Evolutionary conservation across 495 filamentous ascomycete genomes (phyloP), one percentile per base, ranked within the genome.

Genomic region (Lichenothelia convexa): DNA sequence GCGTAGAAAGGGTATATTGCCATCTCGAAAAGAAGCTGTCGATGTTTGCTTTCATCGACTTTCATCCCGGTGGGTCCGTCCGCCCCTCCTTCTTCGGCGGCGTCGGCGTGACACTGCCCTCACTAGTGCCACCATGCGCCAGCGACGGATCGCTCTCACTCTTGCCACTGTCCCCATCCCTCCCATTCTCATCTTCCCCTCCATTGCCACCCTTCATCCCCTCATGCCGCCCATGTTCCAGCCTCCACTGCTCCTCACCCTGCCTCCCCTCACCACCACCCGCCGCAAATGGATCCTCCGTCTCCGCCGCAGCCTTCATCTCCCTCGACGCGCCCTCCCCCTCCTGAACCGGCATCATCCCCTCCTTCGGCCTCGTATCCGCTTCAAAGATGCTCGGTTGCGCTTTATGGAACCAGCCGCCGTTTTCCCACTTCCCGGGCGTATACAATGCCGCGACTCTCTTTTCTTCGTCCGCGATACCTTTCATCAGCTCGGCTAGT

Each of bases 351-450:
- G 31, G 24, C 13, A 18, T 15, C 8, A 40, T 38, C 9, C 45
- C 42, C 29, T 35, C 39, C 34, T 48, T 24, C 13, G 46, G 49
- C 22, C 29, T 20, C 1, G 49, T 53, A 18, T 49, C 31, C 0
- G 47, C 44, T 19, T 30, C 47, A 21, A 45, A 45, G 12, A 45
- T 39, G 34, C 48, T 35, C 30, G 36, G 24, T 21, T 44, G 44
- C 18, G 34, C 42, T 22, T 45, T 27, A 0, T 50, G 44, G 33
- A 60, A 59, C 56, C 56, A 61, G 3, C 57, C 57, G 2, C 57
- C 57, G 22, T 45, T 29, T 31, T 61, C 57, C 57, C 57, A 61
- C 8, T 38, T 18, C 4, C 57, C 57, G 4, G 42, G 41, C 17
- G 32, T 23, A 38, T 59, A 59, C 6, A 59, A 42, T 20, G 49